Percentiles rank a stretch among this genome's conserved stretches.
These are phyloP conservation scores for Chaetomidium leptoderma DNA, from an alignment of 495 filamentous ascomycete species.

Conservation along the genomic window DNA sequence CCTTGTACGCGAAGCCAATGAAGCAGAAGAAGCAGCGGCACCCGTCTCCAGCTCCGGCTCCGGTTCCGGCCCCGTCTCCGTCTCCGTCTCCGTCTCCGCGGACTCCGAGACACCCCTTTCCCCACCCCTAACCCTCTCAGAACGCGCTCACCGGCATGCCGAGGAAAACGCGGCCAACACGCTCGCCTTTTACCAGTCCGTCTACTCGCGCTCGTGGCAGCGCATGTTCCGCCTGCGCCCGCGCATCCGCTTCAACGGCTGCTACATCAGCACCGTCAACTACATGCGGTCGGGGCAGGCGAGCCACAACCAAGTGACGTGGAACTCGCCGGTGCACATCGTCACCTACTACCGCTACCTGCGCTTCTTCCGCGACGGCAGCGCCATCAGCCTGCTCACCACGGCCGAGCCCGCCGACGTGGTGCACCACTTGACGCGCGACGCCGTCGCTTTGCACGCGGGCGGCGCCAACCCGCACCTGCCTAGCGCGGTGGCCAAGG, in stretches of 20 bases:
- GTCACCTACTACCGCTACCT: slow-evolving; percentile 98
- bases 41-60: no score
- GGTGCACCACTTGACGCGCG: slow-evolving; percentile 62
- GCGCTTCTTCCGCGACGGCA: slow-evolving; percentile 88
- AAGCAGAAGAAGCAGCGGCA: slow-evolving; percentile 6
- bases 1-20: slow-evolving; percentile 24
- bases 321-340: slow-evolving; percentile 86
- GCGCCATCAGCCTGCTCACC: slow-evolving; percentile 68
- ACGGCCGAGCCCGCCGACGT: slow-evolving; percentile 80
- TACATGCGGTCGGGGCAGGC: slow-evolving; percentile 76
- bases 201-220: slow-evolving; percentile 51
- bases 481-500: slow-evolving; percentile 35
- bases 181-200: slow-evolving; percentile 36
- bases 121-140: slow-evolving; percentile 25
- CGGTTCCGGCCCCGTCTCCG: no score
- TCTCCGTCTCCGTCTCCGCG: no score
- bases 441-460: slow-evolving; percentile 31
- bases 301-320: slow-evolving; percentile 53
- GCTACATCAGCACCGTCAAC: slow-evolving; percentile 95
- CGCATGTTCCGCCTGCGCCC: slow-evolving; percentile 76
- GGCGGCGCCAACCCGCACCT: slow-evolving; percentile 29
- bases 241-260: slow-evolving; percentile 85
- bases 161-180: slow-evolving; percentile 36
- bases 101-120: slow-evolving; percentile 3
- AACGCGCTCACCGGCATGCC: slow-evolving; percentile 27